These are phyloP conservation scores for Floccularia luteovirens DNA, from an alignment of 768 basidiomycete species.

Conservation along the genomic window DNA sequence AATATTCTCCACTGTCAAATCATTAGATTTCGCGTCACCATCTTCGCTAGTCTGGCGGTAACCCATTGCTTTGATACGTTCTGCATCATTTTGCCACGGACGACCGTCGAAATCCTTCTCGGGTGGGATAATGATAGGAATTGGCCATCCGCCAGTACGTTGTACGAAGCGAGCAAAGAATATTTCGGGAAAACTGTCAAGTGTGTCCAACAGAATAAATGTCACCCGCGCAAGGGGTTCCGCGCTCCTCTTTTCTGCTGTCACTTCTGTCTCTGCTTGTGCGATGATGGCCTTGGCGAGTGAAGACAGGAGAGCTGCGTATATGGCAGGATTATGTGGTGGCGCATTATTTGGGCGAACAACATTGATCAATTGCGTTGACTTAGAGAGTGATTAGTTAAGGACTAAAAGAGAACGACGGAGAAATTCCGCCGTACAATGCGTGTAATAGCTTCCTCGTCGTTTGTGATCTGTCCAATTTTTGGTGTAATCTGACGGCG, in stretches of 20 bases:
- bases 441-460: slow-evolving; percentile 45
- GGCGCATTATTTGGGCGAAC: slow-evolving; percentile 19
- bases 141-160: slow-evolving; percentile 81
- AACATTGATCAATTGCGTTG: slow-evolving; percentile 29
- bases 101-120: slow-evolving; percentile 39
- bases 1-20: slow-evolving; percentile 39
- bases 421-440: slow-evolving; percentile 42
- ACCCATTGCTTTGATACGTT: slow-evolving; percentile 47
- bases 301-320: slow-evolving; percentile 77
- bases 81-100: slow-evolving; percentile 31
- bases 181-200: slow-evolving; percentile 59
- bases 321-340: slow-evolving; percentile 35
- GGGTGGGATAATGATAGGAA: slow-evolving; percentile 54
- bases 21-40: slow-evolving; percentile 21
- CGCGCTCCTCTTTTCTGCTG: slow-evolving; percentile 81
- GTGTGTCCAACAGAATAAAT: slow-evolving; percentile 54
- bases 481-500: slow-evolving; percentile 81
- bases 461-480: slow-evolving; percentile 82
- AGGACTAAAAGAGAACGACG: slow-evolving; percentile 1
- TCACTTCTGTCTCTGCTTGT: slow-evolving; percentile 91
- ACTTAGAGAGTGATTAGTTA: slow-evolving; percentile 16
- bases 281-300: slow-evolving; percentile 81
- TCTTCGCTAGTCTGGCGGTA: slow-evolving; percentile 35
- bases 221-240: slow-evolving; percentile 75
- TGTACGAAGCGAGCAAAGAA: slow-evolving; percentile 85